Conservation (phyloP, 805 yeast genomes). For the Lipomyces anomalus region DNA sequence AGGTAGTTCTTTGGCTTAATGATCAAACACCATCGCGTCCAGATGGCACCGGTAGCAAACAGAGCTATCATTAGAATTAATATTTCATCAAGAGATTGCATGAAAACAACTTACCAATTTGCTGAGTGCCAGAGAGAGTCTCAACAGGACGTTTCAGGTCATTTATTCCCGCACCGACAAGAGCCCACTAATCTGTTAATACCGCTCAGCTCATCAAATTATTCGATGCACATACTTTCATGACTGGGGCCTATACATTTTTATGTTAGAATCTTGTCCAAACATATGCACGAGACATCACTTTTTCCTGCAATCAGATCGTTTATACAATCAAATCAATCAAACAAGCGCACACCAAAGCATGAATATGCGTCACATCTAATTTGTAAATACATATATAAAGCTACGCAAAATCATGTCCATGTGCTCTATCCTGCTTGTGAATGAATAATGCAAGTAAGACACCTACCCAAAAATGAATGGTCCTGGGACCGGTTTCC, state of each 20-base stretch:
- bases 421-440: too few species aligned
- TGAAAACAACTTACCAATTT: slow-evolving; percentile 35
- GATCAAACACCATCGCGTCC: slow-evolving; percentile 98
- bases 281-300: too few species aligned
- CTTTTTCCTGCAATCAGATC: too few species aligned
- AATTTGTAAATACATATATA: too few species aligned
- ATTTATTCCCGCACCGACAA: slow-evolving; percentile 85
- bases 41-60: slow-evolving; percentile 84
- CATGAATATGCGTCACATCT: too few species aligned
- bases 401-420: too few species aligned
- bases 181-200: slow-evolving; percentile 56
- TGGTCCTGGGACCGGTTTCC: slow-evolving; percentile 94
- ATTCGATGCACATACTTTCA: slow-evolving; percentile 39
- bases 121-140: slow-evolving; percentile 83
- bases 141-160: slow-evolving; percentile 90
- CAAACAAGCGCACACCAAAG: too few species aligned
- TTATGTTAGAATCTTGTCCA: too few species aligned
- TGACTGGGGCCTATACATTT: slow-evolving; percentile 46
- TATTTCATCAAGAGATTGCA: slow-evolving; percentile 5
- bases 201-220: slow-evolving; percentile 1
- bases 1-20: slow-evolving; percentile 81
- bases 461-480: slow-evolving; percentile 83
- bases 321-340: too few species aligned
- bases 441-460: too few species aligned
- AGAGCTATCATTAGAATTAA: slow-evolving; percentile 44